Conservation (phyloP, 495 filamentous ascomycete species). For the Mytilinidion resinicola region DNA sequence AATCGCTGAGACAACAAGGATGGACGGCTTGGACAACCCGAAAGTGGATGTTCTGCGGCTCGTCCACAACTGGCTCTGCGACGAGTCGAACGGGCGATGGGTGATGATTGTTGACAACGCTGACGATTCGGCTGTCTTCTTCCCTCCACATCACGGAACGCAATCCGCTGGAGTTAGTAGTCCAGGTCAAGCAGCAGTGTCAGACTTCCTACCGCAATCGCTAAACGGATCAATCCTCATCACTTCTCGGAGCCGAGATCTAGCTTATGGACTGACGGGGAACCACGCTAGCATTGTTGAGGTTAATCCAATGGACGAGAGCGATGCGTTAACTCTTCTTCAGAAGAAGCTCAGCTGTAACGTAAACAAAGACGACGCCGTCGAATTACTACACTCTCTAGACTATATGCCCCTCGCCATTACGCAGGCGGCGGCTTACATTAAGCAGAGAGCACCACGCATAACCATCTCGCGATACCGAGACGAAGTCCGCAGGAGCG, state of each 20-base stretch:
- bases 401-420: conserved; percentile 2
- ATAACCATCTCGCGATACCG: conserved; percentile 36
- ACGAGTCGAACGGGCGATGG: conserved; percentile 3
- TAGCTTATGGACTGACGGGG: neutral
- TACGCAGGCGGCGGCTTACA: neutral
- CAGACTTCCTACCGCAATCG: neutral
- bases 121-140: neutral
- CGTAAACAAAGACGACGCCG: conserved; percentile 9
- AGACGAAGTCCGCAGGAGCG: conserved; percentile 35
- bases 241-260: neutral
- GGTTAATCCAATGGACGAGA: neutral
- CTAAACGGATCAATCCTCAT: neutral
- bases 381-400: conserved; percentile 13
- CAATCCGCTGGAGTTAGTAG: neutral
- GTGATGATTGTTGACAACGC: conserved; percentile 1
- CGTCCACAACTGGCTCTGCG: conserved; percentile 1
- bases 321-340: no score
- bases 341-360: no score
- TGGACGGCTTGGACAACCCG: conserved; percentile 1
- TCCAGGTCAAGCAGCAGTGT: neutral
- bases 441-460: conserved; percentile 17
- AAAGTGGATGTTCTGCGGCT: neutral
- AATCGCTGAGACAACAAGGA: neutral
- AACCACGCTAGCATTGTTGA: neutral
- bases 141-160: neutral